Evolutionary conservation across 176 grass and related monocot species (phyloP).

Genomic region (Oryza nivara): DNA sequence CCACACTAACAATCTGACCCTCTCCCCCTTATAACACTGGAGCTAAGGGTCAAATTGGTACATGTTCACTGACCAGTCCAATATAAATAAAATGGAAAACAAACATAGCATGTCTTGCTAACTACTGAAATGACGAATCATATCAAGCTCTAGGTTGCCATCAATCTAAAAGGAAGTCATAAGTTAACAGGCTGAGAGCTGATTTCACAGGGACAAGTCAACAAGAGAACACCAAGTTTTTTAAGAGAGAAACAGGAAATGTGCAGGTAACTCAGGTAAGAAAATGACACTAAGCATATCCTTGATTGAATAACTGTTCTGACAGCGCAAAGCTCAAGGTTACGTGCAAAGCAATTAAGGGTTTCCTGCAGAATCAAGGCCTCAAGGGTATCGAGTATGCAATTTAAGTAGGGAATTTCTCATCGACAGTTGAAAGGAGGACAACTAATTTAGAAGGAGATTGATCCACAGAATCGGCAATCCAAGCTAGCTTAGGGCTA

Average conservation of each 20-base stretch:
- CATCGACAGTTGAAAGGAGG: no score
- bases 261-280: neutral
- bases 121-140: neutral
- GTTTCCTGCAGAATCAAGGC: neutral
- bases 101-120: neutral
- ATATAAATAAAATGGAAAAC: neutral
- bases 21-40: no score
- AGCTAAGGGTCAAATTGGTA: no score
- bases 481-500: neutral
- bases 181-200: neutral
- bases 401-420: neutral
- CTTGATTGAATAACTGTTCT: neutral
- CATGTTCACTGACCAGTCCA: no score
- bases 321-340: neutral
- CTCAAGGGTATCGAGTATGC: neutral
- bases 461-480: neutral
- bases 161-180: neutral
- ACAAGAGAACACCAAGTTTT: constrained; percentile 18
- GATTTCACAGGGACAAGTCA: neutral
- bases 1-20: no score
- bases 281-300: neutral
- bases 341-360: neutral
- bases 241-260: neutral
- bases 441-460: neutral
- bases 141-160: neutral